Evolutionary conservation across 2,329 filamentous ascomycete species (phyloP).

Genomic region (Huntiella bhutanensis): DNA sequence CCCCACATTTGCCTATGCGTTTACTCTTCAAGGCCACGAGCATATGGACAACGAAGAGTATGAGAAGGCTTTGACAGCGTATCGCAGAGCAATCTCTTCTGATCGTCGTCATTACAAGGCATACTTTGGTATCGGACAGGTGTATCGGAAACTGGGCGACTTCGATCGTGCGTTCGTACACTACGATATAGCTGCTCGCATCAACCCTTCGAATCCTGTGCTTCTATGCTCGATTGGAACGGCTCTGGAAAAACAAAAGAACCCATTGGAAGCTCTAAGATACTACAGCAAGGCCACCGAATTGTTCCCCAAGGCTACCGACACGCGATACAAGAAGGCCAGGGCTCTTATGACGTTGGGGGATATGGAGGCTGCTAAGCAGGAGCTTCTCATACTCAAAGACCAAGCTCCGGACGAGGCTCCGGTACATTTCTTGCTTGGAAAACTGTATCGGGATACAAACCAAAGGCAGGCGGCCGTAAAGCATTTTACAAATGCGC

Average conservation of each 20-base stretch:
- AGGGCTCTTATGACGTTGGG: conserved; percentile 62
- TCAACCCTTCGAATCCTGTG: conserved; percentile 88
- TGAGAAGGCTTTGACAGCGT: conserved; percentile 77
- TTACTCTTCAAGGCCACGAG: conserved; percentile 89
- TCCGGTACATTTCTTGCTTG: conserved; percentile 87
- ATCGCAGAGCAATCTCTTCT: conserved; percentile 67
- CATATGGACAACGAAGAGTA: conserved; percentile 93
- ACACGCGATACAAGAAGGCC: conserved; percentile 86
- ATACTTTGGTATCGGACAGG: conserved; percentile 76
- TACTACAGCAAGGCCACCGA: conserved; percentile 72
- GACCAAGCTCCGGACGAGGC: conserved; percentile 86
- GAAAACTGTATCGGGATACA: conserved; percentile 58
- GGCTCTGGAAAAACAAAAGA: conserved; percentile 74
- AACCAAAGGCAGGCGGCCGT: conserved; percentile 65
- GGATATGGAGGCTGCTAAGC: conserved; percentile 52
- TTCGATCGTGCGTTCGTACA: conserved; percentile 83
- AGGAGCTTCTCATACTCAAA: conserved; percentile 73
- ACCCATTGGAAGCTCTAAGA: conserved; percentile 56
- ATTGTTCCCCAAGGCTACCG: conserved; percentile 59
- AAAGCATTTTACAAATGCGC: conserved; percentile 78
- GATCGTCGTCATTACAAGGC: conserved; percentile 90
- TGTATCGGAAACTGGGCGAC: conserved; percentile 79
- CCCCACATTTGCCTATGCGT: conserved; percentile 82
- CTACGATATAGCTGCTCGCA: conserved; percentile 68
- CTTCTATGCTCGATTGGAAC: conserved; percentile 83